A percentile compares a stretch with the other conserved stretches of the same genome.
Conservation (phyloP, 2,329 filamentous ascomycete species). For the Oidium heveae region DNA sequence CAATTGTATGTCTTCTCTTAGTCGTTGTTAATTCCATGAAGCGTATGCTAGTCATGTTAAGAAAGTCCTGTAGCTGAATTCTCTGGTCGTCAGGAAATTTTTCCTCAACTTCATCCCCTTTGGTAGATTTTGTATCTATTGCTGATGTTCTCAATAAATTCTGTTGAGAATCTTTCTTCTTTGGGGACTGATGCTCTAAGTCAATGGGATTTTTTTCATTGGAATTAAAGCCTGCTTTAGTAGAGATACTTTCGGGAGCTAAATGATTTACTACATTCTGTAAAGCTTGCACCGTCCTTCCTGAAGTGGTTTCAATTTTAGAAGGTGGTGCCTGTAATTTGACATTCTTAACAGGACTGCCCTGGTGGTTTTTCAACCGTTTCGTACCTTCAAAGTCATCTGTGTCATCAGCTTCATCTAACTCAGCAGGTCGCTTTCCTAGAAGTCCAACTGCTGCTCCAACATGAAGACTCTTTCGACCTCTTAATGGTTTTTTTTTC, state of each 20-base stretch:
- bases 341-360: constrained; percentile 54
- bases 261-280: constrained; percentile 19
- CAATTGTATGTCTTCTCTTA: constrained; percentile 67
- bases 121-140: no score
- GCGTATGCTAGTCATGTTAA: constrained; percentile 85
- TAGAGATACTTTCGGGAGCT: constrained; percentile 13
- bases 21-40: constrained; percentile 98
- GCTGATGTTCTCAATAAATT: constrained; percentile 11
- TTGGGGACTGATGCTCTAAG: not conserved
- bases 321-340: constrained; percentile 42
- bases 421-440: constrained; percentile 47
- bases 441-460: constrained; percentile 49
- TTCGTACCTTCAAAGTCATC: constrained; percentile 37
- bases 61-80: constrained; percentile 73
- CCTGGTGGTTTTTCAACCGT: constrained; percentile 43
- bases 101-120: constrained; percentile 18
- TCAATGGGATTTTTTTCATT: not conserved
- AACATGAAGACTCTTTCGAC: constrained; percentile 52
- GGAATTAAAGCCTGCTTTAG: not conserved
- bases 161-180: not conserved
- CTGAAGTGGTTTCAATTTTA: constrained; percentile 38
- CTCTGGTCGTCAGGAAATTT: constrained; percentile 22
- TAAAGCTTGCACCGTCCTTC: constrained; percentile 26
- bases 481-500: constrained; percentile 39
- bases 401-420: constrained; percentile 38